Percentiles rank a stretch among this genome's conserved stretches.
Conservation (phyloP, 2,329 filamentous ascomycete species). For the Hypoxylon sp. region DNA sequence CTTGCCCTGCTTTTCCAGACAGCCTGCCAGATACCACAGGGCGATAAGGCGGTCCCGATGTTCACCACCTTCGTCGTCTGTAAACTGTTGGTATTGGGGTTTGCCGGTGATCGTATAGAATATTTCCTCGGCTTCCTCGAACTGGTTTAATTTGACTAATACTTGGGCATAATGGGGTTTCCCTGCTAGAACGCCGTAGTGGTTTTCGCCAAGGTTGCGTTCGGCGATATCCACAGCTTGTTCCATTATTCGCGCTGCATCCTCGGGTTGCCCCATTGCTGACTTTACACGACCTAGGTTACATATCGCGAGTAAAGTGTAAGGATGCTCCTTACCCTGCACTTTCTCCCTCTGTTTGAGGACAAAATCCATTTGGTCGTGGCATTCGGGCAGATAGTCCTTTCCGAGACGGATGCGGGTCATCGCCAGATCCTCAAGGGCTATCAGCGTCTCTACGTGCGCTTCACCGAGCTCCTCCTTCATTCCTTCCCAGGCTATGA, state of each 20-base stretch:
- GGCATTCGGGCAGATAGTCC: slow-evolving; percentile 19
- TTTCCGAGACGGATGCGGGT: slow-evolving; percentile 8
- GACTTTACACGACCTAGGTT: slow-evolving; percentile 21
- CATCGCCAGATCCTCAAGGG: slow-evolving; percentile 24
- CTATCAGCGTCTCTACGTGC: slow-evolving; percentile 14
- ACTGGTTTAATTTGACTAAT: slow-evolving; percentile 18
- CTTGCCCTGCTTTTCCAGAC: slow-evolving; percentile 35
- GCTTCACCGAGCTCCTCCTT: background rate
- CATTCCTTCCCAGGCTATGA: slow-evolving; percentile 9
- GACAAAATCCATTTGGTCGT: slow-evolving; percentile 27
- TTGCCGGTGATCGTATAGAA: slow-evolving; percentile 24
- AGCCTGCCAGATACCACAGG: slow-evolving; percentile 32
- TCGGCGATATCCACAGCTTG: slow-evolving; percentile 21
- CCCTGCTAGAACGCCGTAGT: slow-evolving; percentile 31
- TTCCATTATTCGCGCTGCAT: slow-evolving; percentile 21
- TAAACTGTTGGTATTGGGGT: slow-evolving; percentile 24
- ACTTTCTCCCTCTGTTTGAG: slow-evolving; percentile 23
- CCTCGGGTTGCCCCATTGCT: slow-evolving; percentile 9
- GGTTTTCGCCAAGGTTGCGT: slow-evolving; percentile 25
- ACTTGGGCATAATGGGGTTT: slow-evolving; percentile 32
- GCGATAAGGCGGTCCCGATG: slow-evolving; percentile 37
- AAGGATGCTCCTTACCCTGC: slow-evolving; percentile 35
- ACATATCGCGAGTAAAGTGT: slow-evolving; percentile 28
- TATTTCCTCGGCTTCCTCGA: slow-evolving; percentile 27
- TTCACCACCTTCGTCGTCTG: slow-evolving; percentile 32